Percentiles rank a stretch among this genome's conserved stretches.
Conservation (phyloP, 1,284 basidiomycete species). For the Sphagnurus paluster region DNA sequence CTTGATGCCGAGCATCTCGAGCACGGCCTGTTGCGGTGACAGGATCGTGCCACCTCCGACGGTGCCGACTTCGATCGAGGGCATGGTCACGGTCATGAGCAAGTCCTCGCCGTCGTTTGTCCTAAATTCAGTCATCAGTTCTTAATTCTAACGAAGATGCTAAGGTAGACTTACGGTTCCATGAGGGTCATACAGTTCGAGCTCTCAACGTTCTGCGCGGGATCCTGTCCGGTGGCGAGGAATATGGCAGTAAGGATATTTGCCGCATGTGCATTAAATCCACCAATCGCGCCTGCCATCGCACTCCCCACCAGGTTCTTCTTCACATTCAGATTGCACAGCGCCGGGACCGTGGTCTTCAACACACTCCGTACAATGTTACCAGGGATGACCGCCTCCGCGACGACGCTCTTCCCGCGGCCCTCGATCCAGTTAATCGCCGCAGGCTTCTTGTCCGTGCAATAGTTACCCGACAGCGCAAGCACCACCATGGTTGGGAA, state of each 20-base stretch:
- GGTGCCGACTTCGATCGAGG: constrained; percentile 95
- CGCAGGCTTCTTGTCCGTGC: constrained; percentile 99
- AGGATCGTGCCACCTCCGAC: constrained; percentile 96
- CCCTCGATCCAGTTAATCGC: constrained; percentile 99
- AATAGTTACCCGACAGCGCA: constrained; percentile 96
- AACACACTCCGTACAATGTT: constrained; percentile 87
- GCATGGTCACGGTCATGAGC: constrained; percentile 92
- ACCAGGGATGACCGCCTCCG: constrained; percentile 92
- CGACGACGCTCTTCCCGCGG: constrained; percentile 95
- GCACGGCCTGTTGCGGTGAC: constrained; percentile 83
- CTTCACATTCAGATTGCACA: constrained; percentile 94
- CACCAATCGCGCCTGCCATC: constrained; percentile 97
- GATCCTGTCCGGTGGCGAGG: constrained; percentile 97
- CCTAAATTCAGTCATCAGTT: constrained; percentile 35
- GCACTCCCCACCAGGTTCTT: constrained; percentile 98
- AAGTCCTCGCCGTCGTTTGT: constrained; percentile 90
- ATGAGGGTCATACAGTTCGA: constrained; percentile 98
- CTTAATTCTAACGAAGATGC: neutral
- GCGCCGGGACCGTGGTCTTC: constrained; percentile 91
- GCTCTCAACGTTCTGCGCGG: constrained; percentile 98
- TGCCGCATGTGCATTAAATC: constrained; percentile 98
- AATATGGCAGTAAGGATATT: constrained; percentile 97
- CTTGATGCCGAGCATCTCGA: constrained; percentile 89
- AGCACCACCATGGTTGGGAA: constrained; percentile 96
- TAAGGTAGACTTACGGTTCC: constrained; percentile 81